Conservation (phyloP, 1,284 basidiomycete genomes). For the Hortiboletus rubellus region DNA sequence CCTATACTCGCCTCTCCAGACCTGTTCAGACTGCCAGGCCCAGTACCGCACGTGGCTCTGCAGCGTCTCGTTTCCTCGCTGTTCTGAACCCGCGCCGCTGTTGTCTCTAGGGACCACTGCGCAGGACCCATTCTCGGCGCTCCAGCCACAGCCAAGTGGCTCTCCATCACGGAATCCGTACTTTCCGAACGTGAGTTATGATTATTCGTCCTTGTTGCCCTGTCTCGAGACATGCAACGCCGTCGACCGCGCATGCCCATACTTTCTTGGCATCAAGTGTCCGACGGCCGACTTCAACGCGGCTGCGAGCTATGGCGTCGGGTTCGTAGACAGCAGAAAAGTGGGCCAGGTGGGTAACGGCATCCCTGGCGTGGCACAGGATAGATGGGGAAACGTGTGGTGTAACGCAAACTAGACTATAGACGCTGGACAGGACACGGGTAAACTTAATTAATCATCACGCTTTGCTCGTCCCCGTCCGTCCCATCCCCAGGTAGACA, state of each 20-base stretch:
- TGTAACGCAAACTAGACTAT: conserved; percentile 52
- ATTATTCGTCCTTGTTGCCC: conserved; percentile 67
- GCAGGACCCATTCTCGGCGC: conserved; percentile 44
- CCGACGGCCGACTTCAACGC: conserved; percentile 67
- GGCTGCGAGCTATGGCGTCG: conserved; percentile 71
- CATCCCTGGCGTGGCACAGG: conserved; percentile 54
- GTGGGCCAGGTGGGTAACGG: conserved; percentile 50
- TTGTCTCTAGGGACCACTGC: conserved; percentile 31
- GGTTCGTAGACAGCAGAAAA: conserved; percentile 59
- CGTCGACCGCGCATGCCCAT: conserved; percentile 76
- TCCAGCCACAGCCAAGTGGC: conserved; percentile 42
- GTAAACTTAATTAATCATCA: background rate
- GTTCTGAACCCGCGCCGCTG: conserved; percentile 47
- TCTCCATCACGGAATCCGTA: conserved; percentile 45
- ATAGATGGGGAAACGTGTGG: conserved; percentile 80
- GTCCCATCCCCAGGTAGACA: too few relatives aligned
- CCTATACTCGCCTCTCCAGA: conserved; percentile 74
- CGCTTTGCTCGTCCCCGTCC: background rate
- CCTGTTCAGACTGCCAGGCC: conserved; percentile 73
- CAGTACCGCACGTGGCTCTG: conserved; percentile 84
- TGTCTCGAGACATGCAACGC: conserved; percentile 77
- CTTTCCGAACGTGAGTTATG: conserved; percentile 44
- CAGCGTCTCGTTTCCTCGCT: conserved; percentile 69
- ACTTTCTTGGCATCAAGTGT: conserved; percentile 71
- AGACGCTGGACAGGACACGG: background rate